Percentiles rank a stretch among this genome's conserved stretches.
phyloP scores from a whole-genome alignment of 768 basidiomycete genomes.

The Russula vinacea region DNA sequence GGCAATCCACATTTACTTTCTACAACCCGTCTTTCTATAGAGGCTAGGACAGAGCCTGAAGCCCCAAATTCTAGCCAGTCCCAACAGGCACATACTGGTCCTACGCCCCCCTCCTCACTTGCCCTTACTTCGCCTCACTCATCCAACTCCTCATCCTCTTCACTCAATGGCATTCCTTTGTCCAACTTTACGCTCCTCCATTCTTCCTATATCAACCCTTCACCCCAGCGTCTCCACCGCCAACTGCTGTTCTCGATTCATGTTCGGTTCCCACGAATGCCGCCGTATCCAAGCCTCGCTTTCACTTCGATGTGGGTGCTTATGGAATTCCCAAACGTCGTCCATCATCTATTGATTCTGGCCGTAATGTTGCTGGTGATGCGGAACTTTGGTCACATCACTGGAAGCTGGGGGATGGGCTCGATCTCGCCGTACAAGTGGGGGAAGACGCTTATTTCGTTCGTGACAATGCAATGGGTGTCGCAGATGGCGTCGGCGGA shows the following conservation, averaged over 20 bases:
- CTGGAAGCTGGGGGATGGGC: conserved; percentile 35
- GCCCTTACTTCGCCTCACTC: conserved; percentile 47
- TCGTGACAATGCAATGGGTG: conserved; percentile 80
- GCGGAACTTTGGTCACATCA: conserved; percentile 19
- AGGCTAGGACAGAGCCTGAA: conserved; percentile 47
- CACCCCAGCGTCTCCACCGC: conserved; percentile 25
- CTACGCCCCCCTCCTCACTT: conserved; percentile 41
- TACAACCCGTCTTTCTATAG: conserved; percentile 45
- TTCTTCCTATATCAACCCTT: conserved; percentile 36
- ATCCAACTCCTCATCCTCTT: conserved; percentile 34
- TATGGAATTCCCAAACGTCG: conserved; percentile 76
- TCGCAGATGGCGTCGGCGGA: conserved; percentile 94
- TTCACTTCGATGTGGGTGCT: conserved; percentile 70
- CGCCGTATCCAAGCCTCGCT: conserved; percentile 39
- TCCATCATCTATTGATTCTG: conserved; percentile 24
- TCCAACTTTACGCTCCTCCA: conserved; percentile 41
- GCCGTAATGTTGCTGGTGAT: conserved; percentile 31
- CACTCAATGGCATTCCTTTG: conserved; percentile 36
- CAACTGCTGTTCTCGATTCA: conserved; percentile 26
- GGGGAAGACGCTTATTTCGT: conserved; percentile 93
- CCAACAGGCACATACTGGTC: conserved; percentile 37
- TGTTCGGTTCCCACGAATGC: conserved; percentile 28
- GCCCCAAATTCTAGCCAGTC: conserved; percentile 35
- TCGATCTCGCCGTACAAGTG: conserved; percentile 65
- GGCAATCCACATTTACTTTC: conserved; percentile 41